Percentiles rank a stretch among this genome's conserved stretches.
These are phyloP conservation scores for Aspergillus proliferans DNA, from an alignment of 2,329 filamentous ascomycete species.

Conservation along the genomic window DNA sequence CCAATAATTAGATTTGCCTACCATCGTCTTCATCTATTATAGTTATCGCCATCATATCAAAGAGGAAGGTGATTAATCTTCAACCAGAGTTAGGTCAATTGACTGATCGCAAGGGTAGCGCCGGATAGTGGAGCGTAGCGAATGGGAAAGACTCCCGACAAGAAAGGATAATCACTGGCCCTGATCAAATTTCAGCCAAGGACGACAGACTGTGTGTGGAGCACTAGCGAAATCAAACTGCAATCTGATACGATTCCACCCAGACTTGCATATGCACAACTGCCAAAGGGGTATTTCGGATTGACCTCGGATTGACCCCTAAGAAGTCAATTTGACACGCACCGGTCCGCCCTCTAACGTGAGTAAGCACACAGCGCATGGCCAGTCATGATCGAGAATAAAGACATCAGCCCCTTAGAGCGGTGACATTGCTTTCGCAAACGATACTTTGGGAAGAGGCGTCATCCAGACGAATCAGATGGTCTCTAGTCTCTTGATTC, in stretches of 20 bases:
- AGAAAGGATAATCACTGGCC: neutral
- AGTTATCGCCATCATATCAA: neutral
- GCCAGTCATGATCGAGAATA: neutral
- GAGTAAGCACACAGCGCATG: neutral
- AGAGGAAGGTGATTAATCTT: too few species aligned
- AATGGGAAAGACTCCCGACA: neutral
- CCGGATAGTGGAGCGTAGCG: neutral
- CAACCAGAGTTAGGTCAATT: neutral
- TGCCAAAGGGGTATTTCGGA: conserved; percentile 2
- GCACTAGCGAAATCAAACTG: neutral
- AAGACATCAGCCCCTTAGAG: neutral
- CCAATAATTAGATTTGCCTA: too few species aligned
- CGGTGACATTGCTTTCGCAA: neutral
- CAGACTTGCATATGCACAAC: conserved; percentile 2
- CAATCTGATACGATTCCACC: conserved; percentile 2
- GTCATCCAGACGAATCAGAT: neutral
- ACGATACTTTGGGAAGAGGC: neutral
- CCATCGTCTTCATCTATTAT: neutral
- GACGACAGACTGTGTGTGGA: neutral
- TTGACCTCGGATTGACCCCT: neutral
- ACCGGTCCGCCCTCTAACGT: neutral
- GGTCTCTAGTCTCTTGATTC: neutral
- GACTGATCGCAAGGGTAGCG: neutral
- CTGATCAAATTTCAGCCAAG: neutral
- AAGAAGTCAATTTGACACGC: neutral